Conservation (phyloP, 2,329 filamentous ascomycete genomes). For the Aspergillus proliferans region DNA sequence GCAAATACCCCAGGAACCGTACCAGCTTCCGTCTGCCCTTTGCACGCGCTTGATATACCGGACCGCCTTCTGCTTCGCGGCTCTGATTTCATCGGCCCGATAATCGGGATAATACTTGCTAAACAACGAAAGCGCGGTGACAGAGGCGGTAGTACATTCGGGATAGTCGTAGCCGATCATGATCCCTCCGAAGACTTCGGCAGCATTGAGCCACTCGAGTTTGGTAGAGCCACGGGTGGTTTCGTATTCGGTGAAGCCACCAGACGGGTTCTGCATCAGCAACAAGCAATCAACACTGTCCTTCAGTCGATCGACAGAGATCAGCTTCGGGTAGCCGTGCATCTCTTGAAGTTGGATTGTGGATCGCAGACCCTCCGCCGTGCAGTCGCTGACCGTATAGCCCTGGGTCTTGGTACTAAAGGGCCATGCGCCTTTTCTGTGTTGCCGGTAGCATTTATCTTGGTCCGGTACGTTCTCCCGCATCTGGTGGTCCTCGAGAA, state of each 20-base stretch:
- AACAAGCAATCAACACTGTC: slow-evolving; percentile 87
- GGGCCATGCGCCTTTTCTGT: slow-evolving; percentile 87
- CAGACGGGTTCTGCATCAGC: slow-evolving; percentile 80
- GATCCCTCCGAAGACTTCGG: slow-evolving; percentile 92
- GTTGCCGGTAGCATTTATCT: slow-evolving; percentile 77
- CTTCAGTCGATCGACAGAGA: slow-evolving; percentile 71
- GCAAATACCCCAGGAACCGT: slow-evolving; percentile 96
- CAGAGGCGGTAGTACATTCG: slow-evolving; percentile 91
- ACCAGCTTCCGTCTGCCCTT: slow-evolving; percentile 82
- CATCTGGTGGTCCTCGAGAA: slow-evolving; percentile 87
- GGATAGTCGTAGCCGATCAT: slow-evolving; percentile 99
- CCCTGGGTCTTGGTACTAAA: slow-evolving; percentile 91
- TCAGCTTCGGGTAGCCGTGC: slow-evolving; percentile 64
- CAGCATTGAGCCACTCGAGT: slow-evolving; percentile 84
- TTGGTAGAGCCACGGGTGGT: slow-evolving; percentile 68
- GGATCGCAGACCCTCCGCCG: slow-evolving; percentile 82
- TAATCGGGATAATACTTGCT: slow-evolving; percentile 75
- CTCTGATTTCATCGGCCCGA: slow-evolving; percentile 65
- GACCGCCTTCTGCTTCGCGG: slow-evolving; percentile 67
- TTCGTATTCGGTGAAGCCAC: slow-evolving; percentile 89
- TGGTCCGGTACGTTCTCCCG: slow-evolving; percentile 73
- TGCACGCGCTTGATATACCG: slow-evolving; percentile 78
- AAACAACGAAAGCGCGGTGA: slow-evolving; percentile 82
- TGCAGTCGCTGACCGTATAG: slow-evolving; percentile 92
- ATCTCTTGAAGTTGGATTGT: slow-evolving; percentile 78